These are phyloP conservation scores for Plasmodium coatneyi DNA, from an alignment of 169 alveolate species.

Conservation along the genomic window DNA sequence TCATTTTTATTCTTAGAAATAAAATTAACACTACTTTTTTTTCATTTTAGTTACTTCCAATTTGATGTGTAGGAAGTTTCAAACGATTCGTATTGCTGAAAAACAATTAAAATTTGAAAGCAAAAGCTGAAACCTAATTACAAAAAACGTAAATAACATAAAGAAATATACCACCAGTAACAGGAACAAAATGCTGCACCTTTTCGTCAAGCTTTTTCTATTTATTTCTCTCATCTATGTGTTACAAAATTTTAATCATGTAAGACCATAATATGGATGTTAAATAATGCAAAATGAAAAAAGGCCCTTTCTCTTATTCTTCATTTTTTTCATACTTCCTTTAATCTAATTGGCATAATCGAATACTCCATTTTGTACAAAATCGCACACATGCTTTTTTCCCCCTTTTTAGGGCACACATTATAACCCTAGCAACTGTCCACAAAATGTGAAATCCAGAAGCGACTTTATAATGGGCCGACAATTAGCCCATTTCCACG, in stretches of 20 bases:
- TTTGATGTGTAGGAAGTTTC: background rate
- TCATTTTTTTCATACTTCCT: background rate
- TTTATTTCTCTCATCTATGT: background rate
- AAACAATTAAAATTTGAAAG: background rate
- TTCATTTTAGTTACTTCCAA: background rate
- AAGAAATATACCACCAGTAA: background rate
- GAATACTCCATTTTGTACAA: background rate
- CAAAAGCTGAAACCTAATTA: background rate
- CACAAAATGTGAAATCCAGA: background rate
- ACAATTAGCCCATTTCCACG: background rate
- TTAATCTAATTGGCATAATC: background rate
- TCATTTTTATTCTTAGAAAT: background rate
- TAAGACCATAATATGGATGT: background rate
- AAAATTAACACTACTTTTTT: background rate
- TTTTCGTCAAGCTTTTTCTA: background rate
- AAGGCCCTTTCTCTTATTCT: background rate
- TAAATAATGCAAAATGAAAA: background rate
- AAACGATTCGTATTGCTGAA: background rate
- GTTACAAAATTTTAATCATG: background rate
- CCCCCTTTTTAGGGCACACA: background rate
- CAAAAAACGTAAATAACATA: background rate
- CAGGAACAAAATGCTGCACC: background rate
- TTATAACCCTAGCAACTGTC: background rate
- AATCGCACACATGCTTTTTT: background rate
- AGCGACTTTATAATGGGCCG: background rate